Evolutionary conservation across 2,329 filamentous ascomycete genomes (phyloP).

Genomic region (Aspergillus thermomutatus): DNA sequence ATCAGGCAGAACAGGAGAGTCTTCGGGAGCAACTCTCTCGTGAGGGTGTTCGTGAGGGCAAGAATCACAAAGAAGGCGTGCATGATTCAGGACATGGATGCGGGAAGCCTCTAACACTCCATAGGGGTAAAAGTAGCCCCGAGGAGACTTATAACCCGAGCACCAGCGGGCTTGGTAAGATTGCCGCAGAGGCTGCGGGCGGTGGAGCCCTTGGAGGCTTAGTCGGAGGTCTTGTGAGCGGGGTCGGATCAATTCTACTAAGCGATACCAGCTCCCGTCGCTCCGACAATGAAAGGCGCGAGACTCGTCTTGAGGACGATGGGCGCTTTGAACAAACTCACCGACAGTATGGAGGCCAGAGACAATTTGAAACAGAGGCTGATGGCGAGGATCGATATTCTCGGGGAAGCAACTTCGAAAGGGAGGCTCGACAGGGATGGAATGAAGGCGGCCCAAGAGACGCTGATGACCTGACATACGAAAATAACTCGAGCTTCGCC

Average conservation of each 20-base stretch:
- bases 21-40: constrained; percentile 74
- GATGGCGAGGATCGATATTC: neutral
- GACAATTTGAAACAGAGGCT: neutral
- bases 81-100: constrained; percentile 83
- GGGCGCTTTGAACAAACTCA: neutral
- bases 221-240: constrained; percentile 63
- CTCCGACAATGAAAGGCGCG: neutral
- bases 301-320: constrained; percentile 7
- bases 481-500: neutral
- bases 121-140: constrained; percentile 48
- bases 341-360: neutral
- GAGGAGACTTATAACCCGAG: constrained; percentile 16
- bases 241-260: constrained; percentile 59
- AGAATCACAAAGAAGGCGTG: constrained; percentile 84
- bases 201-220: constrained; percentile 67
- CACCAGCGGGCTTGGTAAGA: constrained; percentile 43
- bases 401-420: neutral
- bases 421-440: neutral
- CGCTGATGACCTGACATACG: neutral
- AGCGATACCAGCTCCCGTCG: constrained; percentile 40
- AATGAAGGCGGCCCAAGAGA: neutral
- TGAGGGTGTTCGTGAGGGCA: constrained; percentile 69
- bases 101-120: constrained; percentile 73
- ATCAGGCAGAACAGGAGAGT: constrained; percentile 59
- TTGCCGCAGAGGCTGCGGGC: constrained; percentile 59